Evolutionary conservation across 2,329 filamentous ascomycete genomes (phyloP).

Genomic region (Huntiella moniliformis): DNA sequence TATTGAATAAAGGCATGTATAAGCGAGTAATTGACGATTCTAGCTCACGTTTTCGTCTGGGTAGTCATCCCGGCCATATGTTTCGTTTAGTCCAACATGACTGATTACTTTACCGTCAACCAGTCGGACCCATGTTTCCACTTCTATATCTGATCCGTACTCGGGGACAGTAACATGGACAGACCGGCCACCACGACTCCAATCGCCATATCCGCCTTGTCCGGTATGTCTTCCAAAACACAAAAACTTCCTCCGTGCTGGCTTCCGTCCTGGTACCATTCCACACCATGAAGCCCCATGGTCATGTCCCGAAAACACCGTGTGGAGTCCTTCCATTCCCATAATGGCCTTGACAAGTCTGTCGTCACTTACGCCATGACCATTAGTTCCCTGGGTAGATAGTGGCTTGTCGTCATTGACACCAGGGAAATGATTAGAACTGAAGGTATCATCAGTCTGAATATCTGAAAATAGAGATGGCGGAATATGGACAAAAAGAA

Average conservation of each 20-base stretch:
- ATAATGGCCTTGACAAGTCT: slow-evolving; percentile 33
- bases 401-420: slow-evolving; percentile 16
- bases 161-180: slow-evolving; percentile 17
- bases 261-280: slow-evolving; percentile 12
- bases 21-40: no score
- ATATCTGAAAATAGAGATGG: slow-evolving; percentile 17
- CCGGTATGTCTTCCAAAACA: slow-evolving; percentile 49
- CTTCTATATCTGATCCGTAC: slow-evolving; percentile 20
- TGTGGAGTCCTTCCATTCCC: slow-evolving; percentile 27
- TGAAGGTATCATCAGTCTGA: slow-evolving; percentile 13
- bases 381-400: slow-evolving; percentile 16
- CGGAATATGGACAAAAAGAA: slow-evolving; percentile 32
- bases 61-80: slow-evolving; percentile 39
- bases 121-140: slow-evolving; percentile 43
- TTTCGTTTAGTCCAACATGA: slow-evolving; percentile 35
- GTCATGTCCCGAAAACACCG: slow-evolving; percentile 37
- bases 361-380: slow-evolving; percentile 22
- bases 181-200: slow-evolving; percentile 41
- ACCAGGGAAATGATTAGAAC: slow-evolving; percentile 20
- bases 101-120: slow-evolving; percentile 35
- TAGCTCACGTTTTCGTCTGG: slow-evolving; percentile 14
- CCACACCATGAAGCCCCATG: slow-evolving; percentile 31
- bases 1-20: no score
- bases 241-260: slow-evolving; percentile 14
- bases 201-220: slow-evolving; percentile 50